phyloP scores from a whole-genome alignment of 768 basidiomycete genomes.

The Mycena capillaripes region DNA sequence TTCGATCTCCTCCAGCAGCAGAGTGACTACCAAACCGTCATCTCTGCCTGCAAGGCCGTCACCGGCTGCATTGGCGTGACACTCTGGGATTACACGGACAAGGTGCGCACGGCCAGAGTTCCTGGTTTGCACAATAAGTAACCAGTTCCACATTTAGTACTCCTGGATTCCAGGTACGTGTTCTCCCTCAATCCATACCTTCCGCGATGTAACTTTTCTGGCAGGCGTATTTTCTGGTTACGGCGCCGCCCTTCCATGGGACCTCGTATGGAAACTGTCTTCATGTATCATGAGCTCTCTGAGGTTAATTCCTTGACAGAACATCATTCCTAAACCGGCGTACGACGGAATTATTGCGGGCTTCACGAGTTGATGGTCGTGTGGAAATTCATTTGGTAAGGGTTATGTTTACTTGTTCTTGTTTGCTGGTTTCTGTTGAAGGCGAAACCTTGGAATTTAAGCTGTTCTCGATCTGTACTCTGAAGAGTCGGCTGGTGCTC shows the following conservation, averaged over 20 bases:
- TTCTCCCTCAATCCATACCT: neutral
- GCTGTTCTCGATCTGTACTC: no score
- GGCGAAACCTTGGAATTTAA: no score
- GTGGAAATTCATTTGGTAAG: no score
- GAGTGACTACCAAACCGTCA: conserved; percentile 68
- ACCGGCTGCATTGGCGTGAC: conserved; percentile 50
- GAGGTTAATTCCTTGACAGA: no score
- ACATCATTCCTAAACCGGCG: no score
- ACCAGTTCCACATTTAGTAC: conserved; percentile 34
- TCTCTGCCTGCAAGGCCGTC: conserved; percentile 66
- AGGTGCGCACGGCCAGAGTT: conserved; percentile 30
- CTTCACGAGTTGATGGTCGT: neutral
- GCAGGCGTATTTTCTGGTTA: neutral
- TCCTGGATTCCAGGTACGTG: conserved; percentile 40
- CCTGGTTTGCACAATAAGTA: neutral
- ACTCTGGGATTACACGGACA: conserved; percentile 43
- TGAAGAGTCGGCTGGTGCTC: no score
- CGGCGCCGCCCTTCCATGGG: neutral
- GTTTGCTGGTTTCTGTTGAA: no score
- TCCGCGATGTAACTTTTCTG: no score
- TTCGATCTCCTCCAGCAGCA: conserved; percentile 67
- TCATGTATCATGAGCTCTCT: no score
- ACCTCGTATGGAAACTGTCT: neutral
- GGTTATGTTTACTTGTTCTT: no score
- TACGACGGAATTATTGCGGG: no score